phyloP scores from a whole-genome alignment of 371 early-diverging fungal genomes.

The Mucor mucedo region DNA sequence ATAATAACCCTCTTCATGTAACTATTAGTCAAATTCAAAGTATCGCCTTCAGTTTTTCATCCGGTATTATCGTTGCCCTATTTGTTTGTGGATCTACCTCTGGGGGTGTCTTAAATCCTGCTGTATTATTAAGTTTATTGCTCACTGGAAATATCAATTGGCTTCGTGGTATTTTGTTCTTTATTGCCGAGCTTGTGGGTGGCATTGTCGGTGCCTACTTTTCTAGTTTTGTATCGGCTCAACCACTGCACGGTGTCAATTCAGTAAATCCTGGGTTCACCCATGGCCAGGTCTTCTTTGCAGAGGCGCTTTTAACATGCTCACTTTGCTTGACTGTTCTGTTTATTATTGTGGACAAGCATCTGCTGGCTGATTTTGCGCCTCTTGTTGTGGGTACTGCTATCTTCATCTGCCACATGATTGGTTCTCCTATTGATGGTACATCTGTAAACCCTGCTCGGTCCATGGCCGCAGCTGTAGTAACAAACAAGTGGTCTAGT shows the following conservation, averaged over 20 bases:
- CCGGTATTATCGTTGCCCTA: constrained; percentile 47
- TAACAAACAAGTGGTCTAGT: constrained; percentile 49
- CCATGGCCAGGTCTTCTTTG: constrained; percentile 50
- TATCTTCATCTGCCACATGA: constrained; percentile 57
- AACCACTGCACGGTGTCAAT: constrained; percentile 38
- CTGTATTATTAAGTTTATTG: constrained; percentile 52
- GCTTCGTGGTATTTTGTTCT: constrained; percentile 46
- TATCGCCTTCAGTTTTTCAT: constrained; percentile 55
- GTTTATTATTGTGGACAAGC: constrained; percentile 55
- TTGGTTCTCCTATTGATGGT: constrained; percentile 48
- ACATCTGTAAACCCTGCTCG: constrained; percentile 69
- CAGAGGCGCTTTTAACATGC: constrained; percentile 55
- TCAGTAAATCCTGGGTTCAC: constrained; percentile 38
- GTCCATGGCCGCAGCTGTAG: constrained; percentile 61
- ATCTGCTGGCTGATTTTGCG: constrained; percentile 44
- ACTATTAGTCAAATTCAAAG: constrained; percentile 33
- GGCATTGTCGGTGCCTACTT: constrained; percentile 59
- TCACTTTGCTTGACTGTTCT: constrained; percentile 50
- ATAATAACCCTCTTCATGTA: no score
- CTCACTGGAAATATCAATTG: constrained; percentile 50
- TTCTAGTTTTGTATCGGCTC: constrained; percentile 44
- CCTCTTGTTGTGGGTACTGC: constrained; percentile 56
- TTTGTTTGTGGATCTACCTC: constrained; percentile 54
- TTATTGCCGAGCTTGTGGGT: constrained; percentile 58
- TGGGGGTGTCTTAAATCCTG: constrained; percentile 66